Evolutionary conservation across 495 filamentous ascomycete species (phyloP).

Genomic region (Penicillium arizonense): DNA sequence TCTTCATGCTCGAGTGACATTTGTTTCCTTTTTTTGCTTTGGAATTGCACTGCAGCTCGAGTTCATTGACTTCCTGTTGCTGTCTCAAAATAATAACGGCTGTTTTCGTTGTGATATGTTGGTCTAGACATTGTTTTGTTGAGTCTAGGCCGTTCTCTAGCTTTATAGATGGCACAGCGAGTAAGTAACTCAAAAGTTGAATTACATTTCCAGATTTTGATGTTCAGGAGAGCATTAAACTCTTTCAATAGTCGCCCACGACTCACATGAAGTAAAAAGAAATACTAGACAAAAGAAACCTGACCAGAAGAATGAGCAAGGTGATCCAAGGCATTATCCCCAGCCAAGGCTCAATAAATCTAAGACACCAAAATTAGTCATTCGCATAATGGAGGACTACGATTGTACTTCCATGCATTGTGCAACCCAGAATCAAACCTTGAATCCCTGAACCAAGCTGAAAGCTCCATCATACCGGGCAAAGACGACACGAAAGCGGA

Average conservation of each 20-base stretch:
- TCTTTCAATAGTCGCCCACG: neutral
- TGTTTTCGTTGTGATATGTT: no score
- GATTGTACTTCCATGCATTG: constrained; percentile 25
- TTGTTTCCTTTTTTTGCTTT: neutral
- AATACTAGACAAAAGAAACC: neutral
- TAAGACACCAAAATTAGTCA: constrained; percentile 11
- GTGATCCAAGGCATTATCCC: constrained; percentile 2
- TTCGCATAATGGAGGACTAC: constrained; percentile 28
- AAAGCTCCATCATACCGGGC: neutral
- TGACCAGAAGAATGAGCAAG: neutral
- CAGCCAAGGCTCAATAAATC: constrained; percentile 14
- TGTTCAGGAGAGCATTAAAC: no score
- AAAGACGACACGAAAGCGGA: neutral
- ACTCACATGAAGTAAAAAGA: neutral
- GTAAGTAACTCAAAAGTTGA: no score
- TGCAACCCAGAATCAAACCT: constrained; percentile 14
- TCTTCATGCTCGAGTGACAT: neutral
- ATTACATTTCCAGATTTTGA: no score
- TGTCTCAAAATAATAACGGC: neutral
- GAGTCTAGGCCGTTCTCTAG: no score
- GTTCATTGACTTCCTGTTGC: neutral
- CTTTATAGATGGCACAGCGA: no score
- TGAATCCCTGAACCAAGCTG: neutral
- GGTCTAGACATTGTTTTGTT: no score
- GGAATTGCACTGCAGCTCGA: neutral